Conservation (phyloP, 495 filamentous ascomycete genomes). For the Penicillium diatomitis region DNA sequence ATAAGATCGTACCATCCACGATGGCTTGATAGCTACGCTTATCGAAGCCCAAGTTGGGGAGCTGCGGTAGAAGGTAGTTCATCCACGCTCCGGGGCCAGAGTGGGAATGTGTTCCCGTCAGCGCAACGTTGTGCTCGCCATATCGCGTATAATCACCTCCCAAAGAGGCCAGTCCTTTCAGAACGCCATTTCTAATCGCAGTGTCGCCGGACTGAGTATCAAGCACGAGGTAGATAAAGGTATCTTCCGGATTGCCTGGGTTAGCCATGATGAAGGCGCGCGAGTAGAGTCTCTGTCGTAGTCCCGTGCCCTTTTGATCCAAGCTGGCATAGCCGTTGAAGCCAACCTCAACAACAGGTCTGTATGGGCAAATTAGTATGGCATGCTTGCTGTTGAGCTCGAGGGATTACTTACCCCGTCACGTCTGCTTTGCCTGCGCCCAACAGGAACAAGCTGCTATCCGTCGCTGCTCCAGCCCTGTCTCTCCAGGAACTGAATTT, state of each 20-base stretch:
- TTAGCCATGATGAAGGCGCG: constrained; percentile 84
- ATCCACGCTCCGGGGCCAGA: constrained; percentile 89
- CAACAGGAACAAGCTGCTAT: constrained; percentile 58
- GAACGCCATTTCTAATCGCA: constrained; percentile 75
- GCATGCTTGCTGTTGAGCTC: neutral
- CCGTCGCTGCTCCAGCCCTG: constrained; percentile 13
- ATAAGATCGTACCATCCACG: constrained; percentile 74
- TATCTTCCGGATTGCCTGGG: constrained; percentile 51
- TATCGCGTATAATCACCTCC: constrained; percentile 67
- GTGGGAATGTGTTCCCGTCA: constrained; percentile 92
- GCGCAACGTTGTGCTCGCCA: constrained; percentile 73
- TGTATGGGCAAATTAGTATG: constrained; percentile 1
- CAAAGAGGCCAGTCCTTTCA: constrained; percentile 57
- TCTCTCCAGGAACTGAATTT: constrained; percentile 17
- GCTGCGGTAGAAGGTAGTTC: constrained; percentile 92
- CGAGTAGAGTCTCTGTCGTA: constrained; percentile 84
- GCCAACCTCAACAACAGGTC: constrained; percentile 83
- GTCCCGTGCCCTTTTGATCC: constrained; percentile 76
- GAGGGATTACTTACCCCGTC: constrained; percentile 53
- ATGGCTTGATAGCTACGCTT: constrained; percentile 84
- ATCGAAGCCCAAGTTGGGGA: constrained; percentile 84
- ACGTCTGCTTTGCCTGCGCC: constrained; percentile 93
- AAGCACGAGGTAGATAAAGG: constrained; percentile 81
- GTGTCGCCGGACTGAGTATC: constrained; percentile 90
- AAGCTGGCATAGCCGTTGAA: constrained; percentile 89